Evolutionary conservation across 2,329 filamentous ascomycete species (phyloP).

Genomic region (Neoascochyta sp.): DNA sequence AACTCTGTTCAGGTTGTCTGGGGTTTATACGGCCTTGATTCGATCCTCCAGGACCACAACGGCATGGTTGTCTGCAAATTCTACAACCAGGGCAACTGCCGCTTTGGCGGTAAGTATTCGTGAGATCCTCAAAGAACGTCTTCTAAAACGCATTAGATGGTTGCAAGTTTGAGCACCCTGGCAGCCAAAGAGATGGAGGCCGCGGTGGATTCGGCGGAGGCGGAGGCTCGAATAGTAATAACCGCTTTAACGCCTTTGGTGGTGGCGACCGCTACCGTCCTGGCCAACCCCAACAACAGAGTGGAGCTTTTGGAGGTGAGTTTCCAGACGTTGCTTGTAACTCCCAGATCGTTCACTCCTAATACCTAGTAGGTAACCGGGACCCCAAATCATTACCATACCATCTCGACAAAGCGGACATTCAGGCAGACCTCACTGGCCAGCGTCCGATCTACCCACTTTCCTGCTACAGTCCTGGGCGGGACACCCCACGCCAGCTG

Average conservation of each 20-base stretch:
- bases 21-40: background rate
- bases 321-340: conserved; percentile 3
- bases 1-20: conserved; percentile 12
- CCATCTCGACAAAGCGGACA: conserved; percentile 27
- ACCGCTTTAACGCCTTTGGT: conserved; percentile 54
- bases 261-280: conserved; percentile 34
- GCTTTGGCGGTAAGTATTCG: conserved; percentile 55
- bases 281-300: conserved; percentile 14
- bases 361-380: conserved; percentile 11
- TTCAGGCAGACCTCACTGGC: conserved; percentile 57
- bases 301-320: conserved; percentile 43
- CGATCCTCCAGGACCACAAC: conserved; percentile 1
- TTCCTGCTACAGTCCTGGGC: conserved; percentile 77
- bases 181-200: conserved; percentile 29
- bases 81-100: conserved; percentile 63
- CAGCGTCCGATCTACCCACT: conserved; percentile 81
- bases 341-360: conserved; percentile 1
- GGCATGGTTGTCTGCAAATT: conserved; percentile 57
- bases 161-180: conserved; percentile 60
- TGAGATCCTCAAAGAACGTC: background rate
- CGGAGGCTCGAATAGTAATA: conserved; percentile 17
- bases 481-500: conserved; percentile 73
- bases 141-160: conserved; percentile 44
- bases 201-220: conserved; percentile 29
- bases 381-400: conserved; percentile 21